Evolutionary conservation across 352 stramenopile species (phyloP).

Genomic region (Pythium myriotylum): DNA sequence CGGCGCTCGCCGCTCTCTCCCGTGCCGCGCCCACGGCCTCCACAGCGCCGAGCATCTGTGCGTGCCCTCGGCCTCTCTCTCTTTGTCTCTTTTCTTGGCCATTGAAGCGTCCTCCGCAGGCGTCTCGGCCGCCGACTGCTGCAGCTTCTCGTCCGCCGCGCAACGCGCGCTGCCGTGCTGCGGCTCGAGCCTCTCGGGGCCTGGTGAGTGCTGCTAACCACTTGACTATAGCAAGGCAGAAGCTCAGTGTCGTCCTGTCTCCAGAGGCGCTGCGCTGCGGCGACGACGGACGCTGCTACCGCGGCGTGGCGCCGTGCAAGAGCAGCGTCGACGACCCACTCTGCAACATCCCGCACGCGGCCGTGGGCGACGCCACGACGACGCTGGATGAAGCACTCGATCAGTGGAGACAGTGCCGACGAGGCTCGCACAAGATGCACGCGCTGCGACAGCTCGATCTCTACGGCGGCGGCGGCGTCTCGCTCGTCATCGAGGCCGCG

Average conservation of each 20-base stretch:
- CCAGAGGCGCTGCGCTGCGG: slow-evolving; percentile 36
- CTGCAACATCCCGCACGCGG: slow-evolving; percentile 35
- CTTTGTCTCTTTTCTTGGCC: neutral
- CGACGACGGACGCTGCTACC: slow-evolving; percentile 29
- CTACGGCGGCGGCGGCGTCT: slow-evolving; percentile 28
- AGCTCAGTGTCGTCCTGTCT: no score
- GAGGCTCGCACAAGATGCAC: slow-evolving; percentile 28
- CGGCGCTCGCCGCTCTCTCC: neutral
- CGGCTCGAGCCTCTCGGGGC: slow-evolving; percentile 24
- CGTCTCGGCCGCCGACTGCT: slow-evolving; percentile 34
- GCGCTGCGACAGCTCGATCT: slow-evolving; percentile 22
- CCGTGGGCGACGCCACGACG: slow-evolving; percentile 6
- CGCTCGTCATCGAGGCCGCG: slow-evolving; percentile 23
- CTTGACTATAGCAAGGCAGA: no score
- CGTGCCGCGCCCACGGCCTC: no score
- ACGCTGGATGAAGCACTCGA: slow-evolving; percentile 10
- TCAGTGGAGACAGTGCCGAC: slow-evolving; percentile 31
- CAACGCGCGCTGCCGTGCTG: slow-evolving; percentile 28
- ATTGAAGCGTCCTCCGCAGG: slow-evolving; percentile 16
- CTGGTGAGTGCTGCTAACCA: slow-evolving; percentile 23
- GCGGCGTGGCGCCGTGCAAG: slow-evolving; percentile 24
- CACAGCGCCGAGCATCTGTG: no score
- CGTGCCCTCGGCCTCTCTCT: no score
- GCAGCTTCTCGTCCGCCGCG: slow-evolving; percentile 32
- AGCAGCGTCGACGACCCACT: slow-evolving; percentile 43